A percentile compares a stretch with the other conserved stretches of the same genome.
Evolutionary conservation across 192 early-diverging fungal genomes (phyloP).

Genomic region (Backusella sp.): DNA sequence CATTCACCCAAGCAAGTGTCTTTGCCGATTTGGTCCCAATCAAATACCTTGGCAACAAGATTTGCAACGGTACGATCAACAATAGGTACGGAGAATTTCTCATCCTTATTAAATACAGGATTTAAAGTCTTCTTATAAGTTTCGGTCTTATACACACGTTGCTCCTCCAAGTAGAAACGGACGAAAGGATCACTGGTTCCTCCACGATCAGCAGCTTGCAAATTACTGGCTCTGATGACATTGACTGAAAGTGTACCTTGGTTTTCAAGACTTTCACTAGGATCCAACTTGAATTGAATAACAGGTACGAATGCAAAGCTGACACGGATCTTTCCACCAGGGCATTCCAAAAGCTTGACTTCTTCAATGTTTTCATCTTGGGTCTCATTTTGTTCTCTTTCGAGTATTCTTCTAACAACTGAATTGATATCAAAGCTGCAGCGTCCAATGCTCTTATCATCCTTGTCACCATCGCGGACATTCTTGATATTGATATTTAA

Average conservation of each 20-base stretch:
- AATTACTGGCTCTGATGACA: constrained; percentile 51
- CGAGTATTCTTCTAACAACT: neutral
- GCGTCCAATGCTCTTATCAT: constrained; percentile 20
- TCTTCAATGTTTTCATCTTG: constrained; percentile 10
- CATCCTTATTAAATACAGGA: constrained; percentile 62
- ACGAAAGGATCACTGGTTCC: constrained; percentile 76
- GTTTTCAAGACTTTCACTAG: constrained; percentile 54
- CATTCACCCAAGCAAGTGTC: constrained; percentile 57
- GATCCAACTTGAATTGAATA: constrained; percentile 41
- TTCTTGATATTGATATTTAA: constrained; percentile 42
- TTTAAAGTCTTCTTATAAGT: constrained; percentile 71
- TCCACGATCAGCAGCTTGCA: constrained; percentile 69
- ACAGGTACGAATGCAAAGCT: constrained; percentile 48
- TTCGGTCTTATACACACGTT: constrained; percentile 68
- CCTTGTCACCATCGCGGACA: constrained; percentile 36
- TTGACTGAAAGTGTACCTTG: constrained; percentile 66
- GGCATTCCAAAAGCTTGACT: constrained; percentile 13
- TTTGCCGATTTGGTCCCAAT: constrained; percentile 76
- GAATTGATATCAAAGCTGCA: neutral
- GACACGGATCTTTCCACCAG: constrained; percentile 36
- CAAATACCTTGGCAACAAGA: constrained; percentile 66
- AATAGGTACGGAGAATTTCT: constrained; percentile 62
- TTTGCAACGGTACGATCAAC: constrained; percentile 48
- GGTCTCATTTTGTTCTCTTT: neutral
- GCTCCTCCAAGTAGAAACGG: constrained; percentile 60